Percentiles rank a stretch among this genome's conserved stretches.
phyloP scores from a whole-genome alignment of 1,284 basidiomycete species.

The Pyrrhoderma lamaoense region DNA sequence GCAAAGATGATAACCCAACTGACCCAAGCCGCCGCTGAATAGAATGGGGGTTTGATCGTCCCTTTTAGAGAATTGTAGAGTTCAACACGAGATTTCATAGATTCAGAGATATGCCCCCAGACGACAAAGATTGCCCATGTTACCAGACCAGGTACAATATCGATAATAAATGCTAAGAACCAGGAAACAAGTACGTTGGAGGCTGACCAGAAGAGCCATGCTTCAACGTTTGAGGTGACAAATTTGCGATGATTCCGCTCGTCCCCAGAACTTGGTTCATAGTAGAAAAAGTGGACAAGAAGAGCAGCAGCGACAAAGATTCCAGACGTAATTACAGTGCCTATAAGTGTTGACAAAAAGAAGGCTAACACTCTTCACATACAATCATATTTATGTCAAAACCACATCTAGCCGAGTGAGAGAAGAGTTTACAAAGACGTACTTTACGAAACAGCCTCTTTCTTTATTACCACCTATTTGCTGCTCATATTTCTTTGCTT shows the following conservation, averaged over 20 bases:
- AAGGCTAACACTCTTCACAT: slow-evolving; percentile 45
- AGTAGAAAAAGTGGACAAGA: slow-evolving; percentile 62
- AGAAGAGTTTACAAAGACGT: slow-evolving; percentile 20
- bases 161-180: slow-evolving; percentile 63
- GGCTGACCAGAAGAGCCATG: slow-evolving; percentile 75
- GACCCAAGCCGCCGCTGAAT: slow-evolving; percentile 56
- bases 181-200: slow-evolving; percentile 69
- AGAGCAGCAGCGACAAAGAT: slow-evolving; percentile 53
- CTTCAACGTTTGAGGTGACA: slow-evolving; percentile 59
- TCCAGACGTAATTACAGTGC: slow-evolving; percentile 56
- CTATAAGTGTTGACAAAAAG: slow-evolving; percentile 64
- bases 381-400: slow-evolving; percentile 6
- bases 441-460: slow-evolving; percentile 52
- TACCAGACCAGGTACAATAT: slow-evolving; percentile 51
- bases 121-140: slow-evolving; percentile 45
- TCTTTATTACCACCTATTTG: slow-evolving; percentile 46
- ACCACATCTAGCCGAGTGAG: neutral
- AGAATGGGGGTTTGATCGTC: slow-evolving; percentile 60
- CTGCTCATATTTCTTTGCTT: slow-evolving; percentile 57
- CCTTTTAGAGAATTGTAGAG: slow-evolving; percentile 62
- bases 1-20: slow-evolving; percentile 67
- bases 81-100: slow-evolving; percentile 56
- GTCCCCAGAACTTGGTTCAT: slow-evolving; percentile 36
- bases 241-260: slow-evolving; percentile 49
- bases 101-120: slow-evolving; percentile 72